phyloP scores from a whole-genome alignment of 371 early-diverging fungal species.

The Mucor mucedo region DNA sequence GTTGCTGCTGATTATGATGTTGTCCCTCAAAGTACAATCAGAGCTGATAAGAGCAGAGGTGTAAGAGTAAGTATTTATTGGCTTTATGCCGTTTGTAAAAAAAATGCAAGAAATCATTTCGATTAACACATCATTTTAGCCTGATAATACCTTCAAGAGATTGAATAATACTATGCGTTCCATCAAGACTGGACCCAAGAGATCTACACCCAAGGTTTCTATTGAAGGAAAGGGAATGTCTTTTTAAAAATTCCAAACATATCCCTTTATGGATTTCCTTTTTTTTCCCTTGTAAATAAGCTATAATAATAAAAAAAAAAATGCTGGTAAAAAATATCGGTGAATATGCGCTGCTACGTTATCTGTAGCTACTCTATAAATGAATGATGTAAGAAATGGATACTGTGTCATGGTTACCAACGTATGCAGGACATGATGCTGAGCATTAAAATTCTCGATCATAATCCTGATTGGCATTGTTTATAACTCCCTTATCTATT shows the following conservation, averaged over 20 bases:
- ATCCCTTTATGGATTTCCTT: neutral
- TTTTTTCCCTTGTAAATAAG: neutral
- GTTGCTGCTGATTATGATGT: slow-evolving; percentile 59
- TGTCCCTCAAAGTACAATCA: slow-evolving; percentile 52
- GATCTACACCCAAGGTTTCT: slow-evolving; percentile 41
- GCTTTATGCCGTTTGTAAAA: too few relatives aligned
- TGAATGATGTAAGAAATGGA: too few relatives aligned
- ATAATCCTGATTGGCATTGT: too few relatives aligned
- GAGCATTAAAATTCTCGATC: too few relatives aligned
- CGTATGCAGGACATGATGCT: too few relatives aligned
- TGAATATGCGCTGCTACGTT: too few relatives aligned
- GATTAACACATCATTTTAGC: slow-evolving; percentile 14
- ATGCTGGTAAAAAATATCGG: neutral
- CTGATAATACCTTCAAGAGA: slow-evolving; percentile 41
- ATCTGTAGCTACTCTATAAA: too few relatives aligned
- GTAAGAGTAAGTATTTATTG: slow-evolving; percentile 22
- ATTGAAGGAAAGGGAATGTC: slow-evolving; percentile 46
- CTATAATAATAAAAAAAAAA: neutral
- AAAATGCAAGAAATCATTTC: neutral
- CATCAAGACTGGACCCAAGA: slow-evolving; percentile 46
- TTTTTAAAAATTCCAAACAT: slow-evolving; percentile 13
- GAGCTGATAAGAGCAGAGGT: slow-evolving; percentile 34
- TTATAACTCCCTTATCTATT: too few relatives aligned
- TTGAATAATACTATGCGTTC: slow-evolving; percentile 46
- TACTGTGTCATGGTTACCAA: too few relatives aligned